Base-by-base conservation (phyloP, 306 rosid genomes). In the Pyrus communis region DNA sequence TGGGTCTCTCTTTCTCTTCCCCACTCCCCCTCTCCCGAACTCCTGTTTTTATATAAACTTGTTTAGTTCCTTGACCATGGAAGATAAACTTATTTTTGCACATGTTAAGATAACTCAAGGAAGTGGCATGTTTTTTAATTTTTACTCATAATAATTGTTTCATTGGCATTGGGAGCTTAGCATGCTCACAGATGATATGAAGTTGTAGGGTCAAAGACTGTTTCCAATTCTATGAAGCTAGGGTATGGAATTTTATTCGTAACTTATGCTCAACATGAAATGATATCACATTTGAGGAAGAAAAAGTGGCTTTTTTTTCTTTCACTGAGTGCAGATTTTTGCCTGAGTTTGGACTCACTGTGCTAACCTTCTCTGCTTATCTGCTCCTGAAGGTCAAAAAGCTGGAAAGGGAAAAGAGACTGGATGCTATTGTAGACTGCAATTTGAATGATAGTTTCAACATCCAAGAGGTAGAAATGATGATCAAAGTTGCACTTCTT, bases 401-500 rank as follows among this genome's bases (percentile, higher is more conserved):
- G 84, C 84, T 96, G 74, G 98, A 96, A 70, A 85, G 99, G 77
- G 99, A 89, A 77, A 92, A 92, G 68, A 82, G 90, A 77, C 83
- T 96, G 15, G 88, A 82, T 49, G 97, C 86, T 9, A 92, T 96
- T 55, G 98, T 96, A 57, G 99, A 96, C 64, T 82, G 80, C 79
- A 96, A 96, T 79, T 87, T 96, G 31, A 83, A 76, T 66, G 79
- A 81, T 23, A 74, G 82, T 74, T 96, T 87, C 86, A 75, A 87
- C 85, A 83, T 84, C 65, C 85, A 85, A 82, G 98, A 96, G 85
- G 97, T 96, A 73, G 98, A 91, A 84, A 92, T 93, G 98, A 86
- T 96, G 91, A 92, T 92, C 77, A 78, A 92, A 84, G 98, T 96
- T 63, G 99, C 99, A 31, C 80, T 96, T 62, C 97, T 96, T 52